Evolutionary conservation across 2,329 filamentous ascomycete species (phyloP), one percentile per base, ranked within the genome.

Genomic region (Monosporascus sp.): DNA sequence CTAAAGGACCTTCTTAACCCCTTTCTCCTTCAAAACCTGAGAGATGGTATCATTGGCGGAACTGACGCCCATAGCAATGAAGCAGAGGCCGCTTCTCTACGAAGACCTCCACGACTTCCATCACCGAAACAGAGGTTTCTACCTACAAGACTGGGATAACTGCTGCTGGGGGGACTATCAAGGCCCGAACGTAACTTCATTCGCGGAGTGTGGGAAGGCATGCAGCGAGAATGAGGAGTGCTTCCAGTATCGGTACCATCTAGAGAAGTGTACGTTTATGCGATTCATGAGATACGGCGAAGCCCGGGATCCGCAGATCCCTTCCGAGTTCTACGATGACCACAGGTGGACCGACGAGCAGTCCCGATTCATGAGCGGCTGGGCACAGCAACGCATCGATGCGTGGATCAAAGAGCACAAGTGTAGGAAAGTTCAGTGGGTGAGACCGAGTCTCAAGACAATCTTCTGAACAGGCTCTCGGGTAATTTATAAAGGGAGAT

Each of bases 101-200:
- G 61, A 66, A 6, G 71, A 73, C 46, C 57, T 73, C 1, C 73
- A 63, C 68, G 61, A 68, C 27, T 68, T 74, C 56, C 62, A 70
- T 55, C 70, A 71, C 46, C 40, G 37, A 31, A 38, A 52, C 44
- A 35, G 50, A 22, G 31, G 24, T 19, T 26, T 43, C 35, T 48
- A 41, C 20, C 38, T 38, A 17, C 22, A 45, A 22, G 49, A 51
- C 49, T 54, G 54, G 54, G 49, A 56, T 17, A 56, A 55, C 46
- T 27, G 43, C 7, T 48, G 51, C 37, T 51, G 52, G 45, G 54
- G 45, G 4, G 45, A 45, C 6, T 52, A 49, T n/a, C 9, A 24
- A 8, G 38, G 51, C 17, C 37, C 54, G 17, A 43, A 52, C 11
- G 49, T 54, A 5, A 52, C 50, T 38, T 53, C 49, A 8, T 51